Base-by-base conservation (phyloP, 352 stramenopile genomes). In the Lagenidium giganteum region DNA sequence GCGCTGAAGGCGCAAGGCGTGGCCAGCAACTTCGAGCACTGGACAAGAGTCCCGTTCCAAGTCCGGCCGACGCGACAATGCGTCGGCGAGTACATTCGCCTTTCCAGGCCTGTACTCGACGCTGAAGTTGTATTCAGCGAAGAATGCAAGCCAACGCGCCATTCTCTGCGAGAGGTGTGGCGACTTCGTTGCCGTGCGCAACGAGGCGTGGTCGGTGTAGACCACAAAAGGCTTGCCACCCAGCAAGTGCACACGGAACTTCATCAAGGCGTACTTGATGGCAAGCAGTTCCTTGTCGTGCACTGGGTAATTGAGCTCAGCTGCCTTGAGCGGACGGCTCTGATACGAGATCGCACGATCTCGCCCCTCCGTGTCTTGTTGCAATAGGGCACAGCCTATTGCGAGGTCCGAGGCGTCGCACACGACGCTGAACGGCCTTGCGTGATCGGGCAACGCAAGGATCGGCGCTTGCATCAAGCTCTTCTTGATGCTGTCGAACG, bases 41-140 rank as follows among this genome's bases (percentile, higher is more conserved):
- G n/a, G n/a, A n/a, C n/a, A n/a, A n/a, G n/a, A n/a, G n/a, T n/a
- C n/a, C n/a, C n/a, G n/a, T n/a, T n/a, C n/a, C n/a, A n/a, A n/a
- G 21, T 57, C 29, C 18, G 51, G 51, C 20, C 43, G 24, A 23
- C 51, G 51, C 0, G 48, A 59, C 1, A 64, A 29, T 13, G 54
- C 54, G 27, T 59, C 54, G 3, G 49, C 40, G 25, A 60, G 21
- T 13, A 58, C 44, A 36, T 59, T 59, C 1, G 39, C 2, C 7
- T 29, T 42, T 17, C 50, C 49, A 2, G 34, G 54, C 27, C 60
- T 64, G 36, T 64, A 64, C 20, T 59, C 24, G 26, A 58, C 50
- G 13, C 17, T 17, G 22, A 64, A 53, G n/a, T 58, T 60, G 32
- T 51, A 58, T 33, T 64, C 48, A 11, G 39, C 23, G 25, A 64